A percentile compares a stretch with the other conserved stretches of the same genome.
Evolutionary conservation across 208 protist species (phyloP).

Genomic region (Trypanosoma platydactyli): DNA sequence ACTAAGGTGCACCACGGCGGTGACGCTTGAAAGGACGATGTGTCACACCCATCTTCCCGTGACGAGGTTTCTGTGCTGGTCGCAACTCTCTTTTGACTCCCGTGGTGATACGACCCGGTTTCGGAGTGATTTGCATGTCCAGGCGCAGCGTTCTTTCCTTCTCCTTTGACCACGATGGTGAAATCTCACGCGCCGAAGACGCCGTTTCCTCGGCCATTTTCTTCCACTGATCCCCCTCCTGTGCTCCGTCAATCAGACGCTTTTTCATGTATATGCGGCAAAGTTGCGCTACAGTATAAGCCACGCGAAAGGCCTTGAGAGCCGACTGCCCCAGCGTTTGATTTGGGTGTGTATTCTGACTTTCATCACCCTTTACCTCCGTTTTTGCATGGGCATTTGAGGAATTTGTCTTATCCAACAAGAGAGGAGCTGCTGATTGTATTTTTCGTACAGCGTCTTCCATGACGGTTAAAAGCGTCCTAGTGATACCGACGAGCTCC

Average conservation of each 20-base stretch:
- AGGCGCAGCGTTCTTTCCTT: neutral
- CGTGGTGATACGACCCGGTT: neutral
- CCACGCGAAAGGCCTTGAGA: conserved; percentile 10
- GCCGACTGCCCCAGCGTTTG: neutral
- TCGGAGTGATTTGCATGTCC: neutral
- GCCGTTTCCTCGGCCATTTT: conserved; percentile 10
- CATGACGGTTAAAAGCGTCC: conserved; percentile 20
- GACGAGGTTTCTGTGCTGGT: conserved; percentile 1
- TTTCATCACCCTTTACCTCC: neutral
- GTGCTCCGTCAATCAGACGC: neutral
- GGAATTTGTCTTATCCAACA: neutral
- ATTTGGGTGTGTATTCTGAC: neutral
- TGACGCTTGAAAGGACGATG: conserved; percentile 11
- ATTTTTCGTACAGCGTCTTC: conserved; percentile 19
- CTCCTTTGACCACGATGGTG: conserved; percentile 19
- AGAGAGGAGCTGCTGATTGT: conserved; percentile 5
- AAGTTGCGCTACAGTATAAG: conserved; percentile 16
- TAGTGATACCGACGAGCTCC: neutral
- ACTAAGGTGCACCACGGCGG: neutral
- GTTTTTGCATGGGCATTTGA: neutral
- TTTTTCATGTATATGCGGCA: conserved; percentile 22
- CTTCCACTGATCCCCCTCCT: neutral
- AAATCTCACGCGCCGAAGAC: conserved; percentile 1
- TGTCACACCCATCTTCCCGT: neutral
- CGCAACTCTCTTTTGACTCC: conserved; percentile 1